Conservation (phyloP, 176 grass and related monocot species). For the Leersia perrieri region DNA sequence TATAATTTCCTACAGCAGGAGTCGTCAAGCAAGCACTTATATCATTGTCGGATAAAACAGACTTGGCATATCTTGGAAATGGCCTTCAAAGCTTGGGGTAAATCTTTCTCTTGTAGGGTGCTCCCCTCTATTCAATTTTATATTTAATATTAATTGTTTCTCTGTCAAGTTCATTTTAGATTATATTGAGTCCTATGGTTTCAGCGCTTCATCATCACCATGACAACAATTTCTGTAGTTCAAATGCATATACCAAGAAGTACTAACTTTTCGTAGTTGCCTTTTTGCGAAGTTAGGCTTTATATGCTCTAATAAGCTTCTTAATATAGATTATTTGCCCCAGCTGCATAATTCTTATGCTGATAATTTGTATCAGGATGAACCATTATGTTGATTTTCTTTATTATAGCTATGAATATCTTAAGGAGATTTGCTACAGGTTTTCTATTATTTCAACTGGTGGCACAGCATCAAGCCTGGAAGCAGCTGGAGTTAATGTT, state of each 20-base stretch:
- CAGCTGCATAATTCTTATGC: too few relatives aligned
- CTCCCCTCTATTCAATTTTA: not conserved
- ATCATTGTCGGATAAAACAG: constrained; percentile 63
- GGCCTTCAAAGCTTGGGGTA: constrained; percentile 69
- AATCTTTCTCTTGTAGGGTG: constrained; percentile 13
- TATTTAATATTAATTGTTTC: not conserved
- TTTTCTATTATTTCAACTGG: constrained; percentile 87
- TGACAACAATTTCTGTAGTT: not conserved
- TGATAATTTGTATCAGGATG: too few relatives aligned
- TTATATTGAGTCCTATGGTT: not conserved
- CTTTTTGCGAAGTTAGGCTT: not conserved
- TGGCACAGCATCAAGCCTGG: constrained; percentile 78
- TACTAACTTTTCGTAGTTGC: not conserved
- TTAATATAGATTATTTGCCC: too few relatives aligned
- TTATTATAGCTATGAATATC: not conserved
- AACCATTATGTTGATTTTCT: not conserved
- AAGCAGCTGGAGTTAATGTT: constrained; percentile 75
- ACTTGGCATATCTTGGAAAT: constrained; percentile 55
- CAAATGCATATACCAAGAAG: not conserved
- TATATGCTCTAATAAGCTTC: not conserved
- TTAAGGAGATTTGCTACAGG: constrained; percentile 38
- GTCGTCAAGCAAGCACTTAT: constrained; percentile 60
- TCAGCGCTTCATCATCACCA: too few relatives aligned
- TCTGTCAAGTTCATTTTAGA: not conserved
- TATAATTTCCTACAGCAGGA: constrained; percentile 18